phyloP scores from a whole-genome alignment of 164 flowering plant genomes.

The Chimonanthus praecox region DNA sequence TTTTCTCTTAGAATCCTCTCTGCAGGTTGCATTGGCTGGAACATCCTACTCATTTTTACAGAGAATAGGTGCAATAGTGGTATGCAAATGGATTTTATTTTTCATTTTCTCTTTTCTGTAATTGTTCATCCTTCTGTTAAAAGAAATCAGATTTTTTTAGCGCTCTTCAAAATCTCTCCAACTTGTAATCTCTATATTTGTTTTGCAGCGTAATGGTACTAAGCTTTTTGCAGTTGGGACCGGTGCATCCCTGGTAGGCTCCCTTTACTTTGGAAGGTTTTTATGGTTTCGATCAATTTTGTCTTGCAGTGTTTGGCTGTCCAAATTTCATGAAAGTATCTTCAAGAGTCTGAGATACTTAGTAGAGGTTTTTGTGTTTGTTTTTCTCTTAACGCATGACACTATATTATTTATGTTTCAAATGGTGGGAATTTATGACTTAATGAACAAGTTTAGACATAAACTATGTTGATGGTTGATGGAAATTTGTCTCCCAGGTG shows the following conservation, averaged over 20 bases:
- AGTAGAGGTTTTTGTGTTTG: background rate
- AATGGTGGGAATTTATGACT: background rate
- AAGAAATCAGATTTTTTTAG: too few species aligned
- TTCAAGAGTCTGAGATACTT: background rate
- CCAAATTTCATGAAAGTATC: background rate
- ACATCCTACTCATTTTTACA: slow-evolving; percentile 74
- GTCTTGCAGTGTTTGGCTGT: background rate
- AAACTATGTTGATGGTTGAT: background rate
- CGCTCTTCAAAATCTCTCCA: background rate
- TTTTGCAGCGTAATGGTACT: slow-evolving; percentile 81
- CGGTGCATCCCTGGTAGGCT: slow-evolving; percentile 74
- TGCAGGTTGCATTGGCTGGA: slow-evolving; percentile 85
- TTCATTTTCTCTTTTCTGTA: too few species aligned
- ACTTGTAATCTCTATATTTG: background rate
- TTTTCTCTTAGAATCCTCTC: slow-evolving; percentile 11
- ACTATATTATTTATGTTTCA: background rate
- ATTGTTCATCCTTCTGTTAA: too few species aligned
- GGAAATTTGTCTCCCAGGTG: slow-evolving; percentile 39
- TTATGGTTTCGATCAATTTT: background rate
- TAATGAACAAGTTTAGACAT: too few species aligned
- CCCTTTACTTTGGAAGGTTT: background rate
- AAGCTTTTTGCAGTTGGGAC: slow-evolving; percentile 98
- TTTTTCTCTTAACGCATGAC: background rate
- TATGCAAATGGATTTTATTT: slow-evolving; percentile 19
- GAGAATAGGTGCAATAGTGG: slow-evolving; percentile 84